Evolutionary conservation across 306 rosid species (phyloP), one percentile per base, ranked within the genome.

Genomic region (Vachellia collinsii): DNA sequence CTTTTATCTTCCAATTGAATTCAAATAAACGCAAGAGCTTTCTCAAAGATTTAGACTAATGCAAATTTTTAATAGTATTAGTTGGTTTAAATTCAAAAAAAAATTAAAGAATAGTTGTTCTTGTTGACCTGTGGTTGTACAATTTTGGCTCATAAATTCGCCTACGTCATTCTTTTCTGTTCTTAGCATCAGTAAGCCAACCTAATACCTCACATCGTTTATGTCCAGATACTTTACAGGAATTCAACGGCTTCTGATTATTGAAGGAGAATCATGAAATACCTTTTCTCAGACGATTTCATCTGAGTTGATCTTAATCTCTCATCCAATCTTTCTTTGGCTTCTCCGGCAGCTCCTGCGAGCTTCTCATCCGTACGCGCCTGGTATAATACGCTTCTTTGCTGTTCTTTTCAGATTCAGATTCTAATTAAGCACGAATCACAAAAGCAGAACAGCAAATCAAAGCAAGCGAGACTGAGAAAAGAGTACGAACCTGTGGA

Each of bases 281-380:
- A 61, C 66, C 66, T 61, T 73, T 54, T 74, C 77, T 75, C 75
- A 62, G 85, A 76, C 25, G 90, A 74, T 82, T 81, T 86, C 81
- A 84, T 61, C 5, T 61, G 38, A 11, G 37, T 38, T 12, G 65
- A 59, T 59, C 66, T 84, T 42, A 94, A 72, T 85, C 88, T 94
- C 58, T 83, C 90, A 87, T 94, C 94, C 59, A 94, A 82, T 83
- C 98, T 88, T 44, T 81, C 91, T 76, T 86, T 94, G 67, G 97
- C 97, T 79, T 87, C 91, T 87, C 89, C 88, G 39, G 93, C 98
- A 63, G 65, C 89, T 58, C 72, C 88, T 6, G 81, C 92, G 80
- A 92, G 85, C 63, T 77, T 82, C 59, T 85, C 91, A 80, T 89
- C 93, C 56, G 50, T 70, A 62, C 82, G 58, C 65, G 86, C 53